Conservation (phyloP, 768 basidiomycete genomes). For the Pleurotus platypus region DNA sequence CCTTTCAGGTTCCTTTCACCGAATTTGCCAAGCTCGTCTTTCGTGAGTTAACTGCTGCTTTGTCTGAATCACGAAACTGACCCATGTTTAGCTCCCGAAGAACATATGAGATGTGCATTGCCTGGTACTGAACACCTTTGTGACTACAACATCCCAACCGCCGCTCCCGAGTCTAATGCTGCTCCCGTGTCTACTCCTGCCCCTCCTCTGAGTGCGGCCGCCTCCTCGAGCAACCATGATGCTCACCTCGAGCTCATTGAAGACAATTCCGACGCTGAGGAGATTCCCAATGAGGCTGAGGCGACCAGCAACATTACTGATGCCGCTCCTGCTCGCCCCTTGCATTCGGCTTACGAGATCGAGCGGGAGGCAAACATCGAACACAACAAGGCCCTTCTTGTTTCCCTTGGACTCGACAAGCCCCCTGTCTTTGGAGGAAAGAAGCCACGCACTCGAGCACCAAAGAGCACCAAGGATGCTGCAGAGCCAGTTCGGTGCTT, state of each 20-base stretch:
- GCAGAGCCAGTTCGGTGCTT: background rate
- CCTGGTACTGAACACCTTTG: background rate
- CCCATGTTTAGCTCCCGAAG: background rate
- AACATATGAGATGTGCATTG: background rate
- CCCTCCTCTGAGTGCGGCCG: background rate
- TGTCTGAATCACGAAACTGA: no score
- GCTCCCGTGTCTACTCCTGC: background rate
- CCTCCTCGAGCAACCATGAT: background rate
- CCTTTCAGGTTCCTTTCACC: background rate
- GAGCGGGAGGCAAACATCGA: conserved; percentile 29
- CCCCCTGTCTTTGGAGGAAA: conserved; percentile 43
- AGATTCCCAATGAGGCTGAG: background rate
- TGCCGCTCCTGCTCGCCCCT: background rate
- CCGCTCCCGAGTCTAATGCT: background rate
- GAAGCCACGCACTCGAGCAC: conserved; percentile 29
- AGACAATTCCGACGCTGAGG: background rate
- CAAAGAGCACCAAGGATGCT: background rate
- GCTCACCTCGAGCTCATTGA: background rate
- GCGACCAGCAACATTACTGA: background rate
- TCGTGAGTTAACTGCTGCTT: background rate
- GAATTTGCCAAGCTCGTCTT: background rate
- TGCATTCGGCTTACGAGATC: conserved; percentile 27
- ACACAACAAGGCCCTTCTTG: conserved; percentile 43
- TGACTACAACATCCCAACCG: background rate
- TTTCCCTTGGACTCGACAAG: conserved; percentile 38